Evolutionary conservation across 2,329 filamentous ascomycete species (phyloP).

Genomic region (Cryphonectria parasitica): DNA sequence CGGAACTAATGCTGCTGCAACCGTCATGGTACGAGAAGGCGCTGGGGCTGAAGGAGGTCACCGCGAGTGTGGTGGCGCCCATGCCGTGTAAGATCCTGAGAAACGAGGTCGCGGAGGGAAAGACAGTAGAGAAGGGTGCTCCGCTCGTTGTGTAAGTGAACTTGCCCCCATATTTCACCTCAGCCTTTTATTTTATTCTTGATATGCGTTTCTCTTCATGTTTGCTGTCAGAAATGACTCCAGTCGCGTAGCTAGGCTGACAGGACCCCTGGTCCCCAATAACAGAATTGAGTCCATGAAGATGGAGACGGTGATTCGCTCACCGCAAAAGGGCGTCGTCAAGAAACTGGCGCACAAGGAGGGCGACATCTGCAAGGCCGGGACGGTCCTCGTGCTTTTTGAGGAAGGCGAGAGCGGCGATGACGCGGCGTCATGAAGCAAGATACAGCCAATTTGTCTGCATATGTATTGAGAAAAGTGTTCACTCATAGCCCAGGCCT

Average conservation of each 20-base stretch:
- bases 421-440: slow-evolving; percentile 5
- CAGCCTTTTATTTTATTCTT: neutral
- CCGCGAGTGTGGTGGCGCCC: slow-evolving; percentile 84
- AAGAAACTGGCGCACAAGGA: slow-evolving; percentile 75
- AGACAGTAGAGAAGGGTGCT: slow-evolving; percentile 82
- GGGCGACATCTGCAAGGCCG: slow-evolving; percentile 59
- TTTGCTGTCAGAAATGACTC: neutral
- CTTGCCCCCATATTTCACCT: neutral
- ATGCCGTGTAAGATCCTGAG: slow-evolving; percentile 98
- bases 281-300: slow-evolving; percentile 82
- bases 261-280: slow-evolving; percentile 30
- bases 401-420: slow-evolving; percentile 21
- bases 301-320: slow-evolving; percentile 84
- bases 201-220: neutral
- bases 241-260: neutral
- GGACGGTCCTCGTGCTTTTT: slow-evolving; percentile 29
- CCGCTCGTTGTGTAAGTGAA: slow-evolving; percentile 76
- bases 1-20: slow-evolving; percentile 58
- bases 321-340: slow-evolving; percentile 72
- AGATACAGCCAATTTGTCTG: neutral
- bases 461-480: neutral
- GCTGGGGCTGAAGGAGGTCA: slow-evolving; percentile 77
- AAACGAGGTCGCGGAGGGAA: slow-evolving; percentile 83
- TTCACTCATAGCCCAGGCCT: too few species aligned
- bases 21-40: slow-evolving; percentile 88